Conservation (phyloP, 768 basidiomycete genomes). For the Russula abietina region DNA sequence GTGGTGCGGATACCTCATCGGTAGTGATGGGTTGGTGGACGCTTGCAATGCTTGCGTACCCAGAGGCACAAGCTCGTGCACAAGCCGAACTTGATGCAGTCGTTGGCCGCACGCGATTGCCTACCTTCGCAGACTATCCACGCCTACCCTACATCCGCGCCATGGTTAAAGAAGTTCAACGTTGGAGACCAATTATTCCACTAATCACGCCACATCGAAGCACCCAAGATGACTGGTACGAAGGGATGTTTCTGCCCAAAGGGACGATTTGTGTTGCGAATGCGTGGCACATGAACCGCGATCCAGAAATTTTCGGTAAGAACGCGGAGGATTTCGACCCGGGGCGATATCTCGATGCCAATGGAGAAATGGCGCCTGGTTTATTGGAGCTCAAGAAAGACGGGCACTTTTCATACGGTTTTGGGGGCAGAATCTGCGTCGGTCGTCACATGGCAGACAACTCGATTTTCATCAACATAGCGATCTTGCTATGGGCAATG, state of each 20-base stretch:
- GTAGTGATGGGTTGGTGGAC: neutral
- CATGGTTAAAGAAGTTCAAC: conserved; percentile 1
- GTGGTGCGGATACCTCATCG: neutral
- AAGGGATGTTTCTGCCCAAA: too few species aligned
- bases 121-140: conserved; percentile 1
- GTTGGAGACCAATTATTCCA: neutral
- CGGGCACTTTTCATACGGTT: conserved; percentile 24
- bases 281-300: too few species aligned
- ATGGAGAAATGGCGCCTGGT: conserved; percentile 19
- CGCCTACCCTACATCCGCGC: conserved; percentile 8
- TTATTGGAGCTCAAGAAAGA: conserved; percentile 30
- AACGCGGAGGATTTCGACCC: too few species aligned
- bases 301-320: too few species aligned
- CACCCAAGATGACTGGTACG: too few species aligned
- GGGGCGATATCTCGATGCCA: conserved; percentile 28
- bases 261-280: too few species aligned
- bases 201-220: too few species aligned
- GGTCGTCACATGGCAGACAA: conserved; percentile 24
- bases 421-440: conserved; percentile 24
- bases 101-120: neutral
- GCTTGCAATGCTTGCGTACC: neutral
- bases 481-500: conserved; percentile 28
- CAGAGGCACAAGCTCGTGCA: neutral
- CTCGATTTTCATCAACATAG: conserved; percentile 32
- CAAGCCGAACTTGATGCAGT: neutral